Evolutionary conservation across 805 yeast genomes (phyloP), one percentile per base, ranked within the genome.

Genomic region (Candida sonorensis): DNA sequence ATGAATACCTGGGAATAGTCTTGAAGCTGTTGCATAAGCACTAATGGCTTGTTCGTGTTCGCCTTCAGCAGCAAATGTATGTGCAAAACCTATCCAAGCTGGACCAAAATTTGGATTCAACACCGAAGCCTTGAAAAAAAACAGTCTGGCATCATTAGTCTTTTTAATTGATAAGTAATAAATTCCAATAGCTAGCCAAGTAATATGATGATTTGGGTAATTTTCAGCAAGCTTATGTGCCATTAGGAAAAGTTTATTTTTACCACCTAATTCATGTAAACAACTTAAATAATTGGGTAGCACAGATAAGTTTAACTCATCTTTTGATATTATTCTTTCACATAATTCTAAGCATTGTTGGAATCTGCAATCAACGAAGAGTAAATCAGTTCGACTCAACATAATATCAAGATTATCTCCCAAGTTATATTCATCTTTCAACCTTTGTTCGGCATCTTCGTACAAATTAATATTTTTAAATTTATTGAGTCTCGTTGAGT

Each of bases 71-170:
- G 96, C 96, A 70, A 88, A 92, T 0, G 97, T 88, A 50, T 90
- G 97, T 1, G 97, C 97, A 62, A 92, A 92, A 3, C 97, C 98
- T 21, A 92, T 77, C 98, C 98, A 92, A 2, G 97, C 95, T 32
- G 84, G 90, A 0, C 92, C 94, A 61, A 84, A 87, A 44, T 79
- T 83, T 3, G 98, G 94, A 48, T 86, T 81, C 38, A 88, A 57
- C 44, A 87, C 67, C 1, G 97, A 85, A 0, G 97, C 88, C 53
- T 85, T 87, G 25, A 92, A 80, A 58, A 87, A 92, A 51, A 73
- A 86, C 41, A 81, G 72, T 37, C 98, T 66, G 0, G 97, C 95
- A 42, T 88, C 97, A 5, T 77, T 55, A 10, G 83, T 66, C 51
- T 81, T 81, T 37, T 69, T 70, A 5, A 81, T 77, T 4, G 87